A percentile compares a stretch with the other conserved stretches of the same genome.
phyloP scores from a whole-genome alignment of 768 basidiomycete species.

The Leccinum variicolor region DNA sequence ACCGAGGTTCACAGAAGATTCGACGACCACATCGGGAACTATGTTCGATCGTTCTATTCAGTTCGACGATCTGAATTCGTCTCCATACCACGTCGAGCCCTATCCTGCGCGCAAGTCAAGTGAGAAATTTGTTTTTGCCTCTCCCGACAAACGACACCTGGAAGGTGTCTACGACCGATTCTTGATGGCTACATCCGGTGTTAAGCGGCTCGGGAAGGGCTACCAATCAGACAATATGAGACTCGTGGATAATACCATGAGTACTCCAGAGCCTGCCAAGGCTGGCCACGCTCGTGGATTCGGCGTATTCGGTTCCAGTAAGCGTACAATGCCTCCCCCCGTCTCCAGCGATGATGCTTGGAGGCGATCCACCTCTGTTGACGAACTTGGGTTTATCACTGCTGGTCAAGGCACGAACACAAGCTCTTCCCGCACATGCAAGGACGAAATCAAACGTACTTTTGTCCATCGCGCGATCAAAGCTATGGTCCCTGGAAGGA shows the following conservation, averaged over 20 bases:
- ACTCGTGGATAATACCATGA: constrained; percentile 35
- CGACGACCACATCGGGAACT: constrained; percentile 24
- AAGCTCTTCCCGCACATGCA: constrained; percentile 28
- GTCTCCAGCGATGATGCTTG: constrained; percentile 63
- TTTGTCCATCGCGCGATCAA: constrained; percentile 71
- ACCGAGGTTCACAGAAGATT: constrained; percentile 37
- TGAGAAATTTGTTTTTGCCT: constrained; percentile 39
- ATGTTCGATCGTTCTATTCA: constrained; percentile 9
- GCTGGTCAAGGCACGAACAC: constrained; percentile 28
- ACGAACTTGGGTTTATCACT: constrained; percentile 61
- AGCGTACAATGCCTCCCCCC: constrained; percentile 65
- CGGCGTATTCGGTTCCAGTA: constrained; percentile 31
- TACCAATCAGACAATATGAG: constrained; percentile 69
- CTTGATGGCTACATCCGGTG: constrained; percentile 77
- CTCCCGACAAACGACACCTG: constrained; percentile 56
- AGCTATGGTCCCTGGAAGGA: constrained; percentile 68
- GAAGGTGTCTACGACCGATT: constrained; percentile 82
- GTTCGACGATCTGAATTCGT: constrained; percentile 51
- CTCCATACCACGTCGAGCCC: constrained; percentile 61
- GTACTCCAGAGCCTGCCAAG: constrained; percentile 20
- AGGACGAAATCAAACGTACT: constrained; percentile 39
- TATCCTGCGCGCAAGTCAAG: constrained; percentile 50
- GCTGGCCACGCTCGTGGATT: constrained; percentile 22
- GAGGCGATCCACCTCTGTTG: constrained; percentile 47
- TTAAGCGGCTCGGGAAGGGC: constrained; percentile 76